These are phyloP conservation scores for Chionographis japonica DNA, from an alignment of 106 monocot species.

Conservation along the genomic window DNA sequence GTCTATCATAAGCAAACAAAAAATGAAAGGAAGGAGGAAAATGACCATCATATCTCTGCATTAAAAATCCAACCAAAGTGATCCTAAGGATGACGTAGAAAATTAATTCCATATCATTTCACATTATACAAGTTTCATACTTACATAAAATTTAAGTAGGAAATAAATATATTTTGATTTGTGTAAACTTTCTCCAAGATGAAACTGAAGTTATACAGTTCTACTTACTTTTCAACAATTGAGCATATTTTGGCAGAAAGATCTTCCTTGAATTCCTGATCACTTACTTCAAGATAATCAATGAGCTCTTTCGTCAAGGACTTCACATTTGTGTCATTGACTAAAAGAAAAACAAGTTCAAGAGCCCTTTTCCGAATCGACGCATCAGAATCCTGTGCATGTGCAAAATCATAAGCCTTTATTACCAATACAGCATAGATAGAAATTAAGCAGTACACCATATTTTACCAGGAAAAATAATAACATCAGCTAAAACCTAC, in stretches of 20 bases:
- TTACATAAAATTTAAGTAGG: neutral
- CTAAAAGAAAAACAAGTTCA: conserved; percentile 81
- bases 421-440: neutral
- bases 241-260: conserved; percentile 91
- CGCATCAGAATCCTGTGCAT: conserved; percentile 89
- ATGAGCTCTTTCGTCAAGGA: conserved; percentile 84
- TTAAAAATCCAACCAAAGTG: too few species aligned
- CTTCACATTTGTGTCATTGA: conserved; percentile 90
- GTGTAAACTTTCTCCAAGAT: neutral
- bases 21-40: too few species aligned
- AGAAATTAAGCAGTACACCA: too few species aligned
- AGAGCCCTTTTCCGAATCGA: conserved; percentile 98
- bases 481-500: neutral
- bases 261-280: conserved; percentile 95
- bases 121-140: too few species aligned
- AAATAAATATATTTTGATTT: neutral
- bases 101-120: too few species aligned
- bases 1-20: too few species aligned
- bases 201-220: neutral
- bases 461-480: too few species aligned
- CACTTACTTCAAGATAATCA: conserved; percentile 93
- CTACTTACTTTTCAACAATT: conserved; percentile 87
- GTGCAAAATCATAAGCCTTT: conserved; percentile 4
- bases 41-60: too few species aligned
- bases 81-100: too few species aligned